Evolutionary conservation across 169 alveolate genomes (phyloP), one percentile per base, ranked within the genome.

Genomic region (Eimeria maxima): DNA sequence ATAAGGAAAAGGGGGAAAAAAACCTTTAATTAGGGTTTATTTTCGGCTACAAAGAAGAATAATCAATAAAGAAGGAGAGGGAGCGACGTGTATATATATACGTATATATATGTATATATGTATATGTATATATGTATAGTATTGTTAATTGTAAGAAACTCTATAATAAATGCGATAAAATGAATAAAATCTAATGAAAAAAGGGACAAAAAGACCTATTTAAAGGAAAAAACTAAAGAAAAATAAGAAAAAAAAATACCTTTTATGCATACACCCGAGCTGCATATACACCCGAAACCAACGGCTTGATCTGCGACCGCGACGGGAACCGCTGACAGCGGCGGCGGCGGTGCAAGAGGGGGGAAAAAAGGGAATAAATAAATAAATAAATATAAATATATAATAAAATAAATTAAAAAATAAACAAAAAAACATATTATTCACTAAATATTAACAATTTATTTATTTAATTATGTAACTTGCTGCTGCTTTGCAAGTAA

Each of bases 261-360:
- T n/a, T 11, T 57, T 16, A 57, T 57, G 5, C 69, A 14, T 3
- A 57, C 24, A 14, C 24, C 3, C 18, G n/a, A 57, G 24, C 69
- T 14, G 69, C 69, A 16, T 13, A 6, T 14, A 57, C 24, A 57
- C 11, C 69, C 5, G 27, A 57, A 57, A 57, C 69, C 69, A 57
- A n/a, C 47, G 53, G 81, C 5, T 45, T 71, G n/a, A n/a, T n/a
- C n/a, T 71, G 81, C 81, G 81, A 71, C 81, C 81, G 42, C 81
- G 81, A 42, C 42, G 5, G 47, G 53, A 27, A 13, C 47, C 3
- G 81, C 16, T 24, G 42, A 38, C 81, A 71, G 69, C 69, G 13
- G 13, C 69, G 69, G 69, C 69, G 3, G 69, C 69, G 24, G 69
- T 14, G 8, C 18, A 16, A 71, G 27, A 71, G 47, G 10, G 47